Conservation (phyloP, 2,329 filamentous ascomycete genomes). For the Colletotrichum agaves region DNA sequence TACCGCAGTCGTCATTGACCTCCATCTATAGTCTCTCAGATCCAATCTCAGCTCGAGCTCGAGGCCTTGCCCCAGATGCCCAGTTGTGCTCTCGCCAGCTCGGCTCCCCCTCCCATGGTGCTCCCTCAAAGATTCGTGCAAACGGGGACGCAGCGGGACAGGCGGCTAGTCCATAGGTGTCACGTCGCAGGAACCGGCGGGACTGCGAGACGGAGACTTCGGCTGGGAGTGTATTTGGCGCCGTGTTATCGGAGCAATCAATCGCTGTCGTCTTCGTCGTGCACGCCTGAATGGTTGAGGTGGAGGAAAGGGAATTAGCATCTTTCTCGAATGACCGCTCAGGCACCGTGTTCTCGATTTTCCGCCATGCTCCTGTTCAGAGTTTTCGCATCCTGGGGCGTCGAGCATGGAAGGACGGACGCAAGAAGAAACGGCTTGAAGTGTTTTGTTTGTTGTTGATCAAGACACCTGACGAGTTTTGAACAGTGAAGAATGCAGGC, state of each 20-base stretch:
- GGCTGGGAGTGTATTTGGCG: constrained; percentile 8
- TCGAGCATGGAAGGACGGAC: not conserved
- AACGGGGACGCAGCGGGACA: too few species aligned
- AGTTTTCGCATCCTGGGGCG: not conserved
- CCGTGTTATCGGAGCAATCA: not conserved
- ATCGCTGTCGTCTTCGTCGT: not conserved
- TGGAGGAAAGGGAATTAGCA: too few species aligned
- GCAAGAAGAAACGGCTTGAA: not conserved
- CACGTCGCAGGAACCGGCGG: constrained; percentile 15
- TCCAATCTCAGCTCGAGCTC: not conserved
- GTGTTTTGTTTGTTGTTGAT: constrained; percentile 6
- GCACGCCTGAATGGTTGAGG: too few species aligned
- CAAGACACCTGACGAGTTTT: constrained; percentile 17
- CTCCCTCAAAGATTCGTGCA: not conserved
- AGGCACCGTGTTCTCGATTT: not conserved
- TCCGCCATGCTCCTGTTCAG: not conserved
- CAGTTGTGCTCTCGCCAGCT: not conserved
- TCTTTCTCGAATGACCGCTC: not conserved
- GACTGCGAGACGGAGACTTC: constrained; percentile 16
- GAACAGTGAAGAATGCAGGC: constrained; percentile 1
- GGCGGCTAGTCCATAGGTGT: constrained; percentile 18
- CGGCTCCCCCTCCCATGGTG: constrained; percentile 1
- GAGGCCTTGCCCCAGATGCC: not conserved
- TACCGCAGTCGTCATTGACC: constrained; percentile 5
- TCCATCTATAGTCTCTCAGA: not conserved